A percentile compares a stretch with the other conserved stretches of the same genome.
Evolutionary conservation across 2,329 filamentous ascomycete species (phyloP).

Genomic region (Macrophomina phaseolina): DNA sequence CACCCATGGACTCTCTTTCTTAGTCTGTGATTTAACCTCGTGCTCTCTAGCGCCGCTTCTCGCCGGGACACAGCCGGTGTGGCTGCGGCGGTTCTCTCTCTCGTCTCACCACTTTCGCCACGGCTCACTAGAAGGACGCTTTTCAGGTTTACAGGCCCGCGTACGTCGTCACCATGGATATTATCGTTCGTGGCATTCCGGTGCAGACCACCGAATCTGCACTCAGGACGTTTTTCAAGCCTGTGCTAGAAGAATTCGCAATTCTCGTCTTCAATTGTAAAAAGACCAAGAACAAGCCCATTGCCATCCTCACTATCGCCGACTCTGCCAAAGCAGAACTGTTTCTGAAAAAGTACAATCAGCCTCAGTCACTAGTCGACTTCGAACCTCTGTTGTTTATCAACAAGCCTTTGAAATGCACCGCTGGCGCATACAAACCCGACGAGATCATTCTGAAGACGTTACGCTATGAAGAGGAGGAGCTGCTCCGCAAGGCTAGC

Average conservation of each 20-base stretch:
- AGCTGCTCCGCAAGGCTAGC: constrained; percentile 12
- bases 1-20: not conserved
- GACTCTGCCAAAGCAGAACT: constrained; percentile 44
- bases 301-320: constrained; percentile 56
- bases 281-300: constrained; percentile 48
- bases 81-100: too few relatives aligned
- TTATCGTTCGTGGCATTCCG: constrained; percentile 53
- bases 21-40: not conserved
- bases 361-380: constrained; percentile 29
- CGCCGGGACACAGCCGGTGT: too few relatives aligned
- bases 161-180: constrained; percentile 48
- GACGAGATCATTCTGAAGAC: constrained; percentile 36
- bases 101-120: not conserved
- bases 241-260: constrained; percentile 44
- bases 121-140: not conserved
- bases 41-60: not conserved
- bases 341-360: constrained; percentile 50
- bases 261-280: constrained; percentile 52
- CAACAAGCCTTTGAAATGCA: constrained; percentile 30
- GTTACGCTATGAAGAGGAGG: constrained; percentile 35
- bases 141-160: not conserved
- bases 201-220: constrained; percentile 48
- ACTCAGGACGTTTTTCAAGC: constrained; percentile 48
- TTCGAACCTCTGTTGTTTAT: constrained; percentile 19
- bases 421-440: constrained; percentile 34